A percentile compares a stretch with the other conserved stretches of the same genome.
Conservation (phyloP, 169 alveolate genomes). For the Eimeria falciformis region DNA sequence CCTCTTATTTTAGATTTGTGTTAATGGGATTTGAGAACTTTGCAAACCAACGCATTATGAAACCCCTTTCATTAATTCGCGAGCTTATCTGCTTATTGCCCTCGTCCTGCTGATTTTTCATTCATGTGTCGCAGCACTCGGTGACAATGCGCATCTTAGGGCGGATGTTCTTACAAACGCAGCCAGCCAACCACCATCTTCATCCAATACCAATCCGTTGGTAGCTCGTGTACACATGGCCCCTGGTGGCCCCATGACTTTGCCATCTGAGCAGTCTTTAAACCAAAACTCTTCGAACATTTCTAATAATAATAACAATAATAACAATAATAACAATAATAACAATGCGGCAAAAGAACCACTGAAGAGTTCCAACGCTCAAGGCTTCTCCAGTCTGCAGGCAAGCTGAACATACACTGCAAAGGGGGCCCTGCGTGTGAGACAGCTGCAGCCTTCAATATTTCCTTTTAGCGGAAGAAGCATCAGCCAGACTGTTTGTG, state of each 20-base stretch:
- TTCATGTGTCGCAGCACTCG: no score
- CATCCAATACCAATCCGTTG: constrained; percentile 1
- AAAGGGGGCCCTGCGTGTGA: background rate
- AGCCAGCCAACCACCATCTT: background rate
- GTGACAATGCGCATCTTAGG: no score
- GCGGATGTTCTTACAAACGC: constrained; percentile 17
- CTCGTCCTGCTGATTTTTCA: background rate
- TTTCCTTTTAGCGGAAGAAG: no score
- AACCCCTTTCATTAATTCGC: no score
- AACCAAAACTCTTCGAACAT: background rate
- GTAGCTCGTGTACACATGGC: constrained; percentile 25
- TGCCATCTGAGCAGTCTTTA: constrained; percentile 5
- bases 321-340: no score
- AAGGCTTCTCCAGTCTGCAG: constrained; percentile 49
- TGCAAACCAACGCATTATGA: no score
- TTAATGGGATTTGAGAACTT: no score
- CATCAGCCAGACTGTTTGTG: background rate
- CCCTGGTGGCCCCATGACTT: background rate
- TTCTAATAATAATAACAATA: background rate
- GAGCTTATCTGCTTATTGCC: no score
- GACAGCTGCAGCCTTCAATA: no score
- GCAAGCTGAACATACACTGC: constrained; percentile 2
- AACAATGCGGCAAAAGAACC: background rate
- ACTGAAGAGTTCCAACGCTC: background rate
- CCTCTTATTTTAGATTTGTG: no score